Percentiles rank a stretch among this genome's conserved stretches.
Evolutionary conservation across 495 filamentous ascomycete genomes (phyloP).

Genomic region (Aspergillus sclerotiicarbonarius): DNA sequence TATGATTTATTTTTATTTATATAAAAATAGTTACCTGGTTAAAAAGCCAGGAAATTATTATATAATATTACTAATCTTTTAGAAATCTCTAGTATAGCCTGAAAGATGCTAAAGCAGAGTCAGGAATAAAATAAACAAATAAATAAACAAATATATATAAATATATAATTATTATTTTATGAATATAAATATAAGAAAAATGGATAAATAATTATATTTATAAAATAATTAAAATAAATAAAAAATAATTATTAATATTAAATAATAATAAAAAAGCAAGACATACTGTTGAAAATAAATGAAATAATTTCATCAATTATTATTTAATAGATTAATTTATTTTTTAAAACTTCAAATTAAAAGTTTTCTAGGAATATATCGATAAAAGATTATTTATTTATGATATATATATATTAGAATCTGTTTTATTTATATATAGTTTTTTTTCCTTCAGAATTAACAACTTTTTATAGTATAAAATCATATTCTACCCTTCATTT

Average conservation of each 20-base stretch:
- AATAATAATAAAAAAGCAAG: background rate
- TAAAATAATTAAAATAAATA: background rate
- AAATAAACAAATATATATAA: too few species aligned
- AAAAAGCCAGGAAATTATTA: too few species aligned
- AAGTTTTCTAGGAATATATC: background rate
- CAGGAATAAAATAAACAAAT: too few species aligned
- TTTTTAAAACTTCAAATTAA: background rate
- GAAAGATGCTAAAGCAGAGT: too few species aligned
- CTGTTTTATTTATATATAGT: background rate
- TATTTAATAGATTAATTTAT: background rate
- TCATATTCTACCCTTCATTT: background rate
- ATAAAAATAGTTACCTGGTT: too few species aligned
- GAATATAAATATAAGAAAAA: too few species aligned
- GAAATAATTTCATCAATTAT: too few species aligned
- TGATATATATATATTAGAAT: background rate
- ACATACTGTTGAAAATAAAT: background rate
- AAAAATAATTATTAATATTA: background rate
- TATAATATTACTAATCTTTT: too few species aligned
- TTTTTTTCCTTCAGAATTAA: background rate
- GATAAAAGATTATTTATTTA: background rate
- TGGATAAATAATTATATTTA: background rate
- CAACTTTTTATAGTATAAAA: too few species aligned
- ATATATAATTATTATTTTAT: background rate
- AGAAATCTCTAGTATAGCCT: too few species aligned
- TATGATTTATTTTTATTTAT: background rate